A percentile compares a stretch with the other conserved stretches of the same genome.
Evolutionary conservation across 805 yeast species (phyloP).

Genomic region (Yarrowia divulgata): DNA sequence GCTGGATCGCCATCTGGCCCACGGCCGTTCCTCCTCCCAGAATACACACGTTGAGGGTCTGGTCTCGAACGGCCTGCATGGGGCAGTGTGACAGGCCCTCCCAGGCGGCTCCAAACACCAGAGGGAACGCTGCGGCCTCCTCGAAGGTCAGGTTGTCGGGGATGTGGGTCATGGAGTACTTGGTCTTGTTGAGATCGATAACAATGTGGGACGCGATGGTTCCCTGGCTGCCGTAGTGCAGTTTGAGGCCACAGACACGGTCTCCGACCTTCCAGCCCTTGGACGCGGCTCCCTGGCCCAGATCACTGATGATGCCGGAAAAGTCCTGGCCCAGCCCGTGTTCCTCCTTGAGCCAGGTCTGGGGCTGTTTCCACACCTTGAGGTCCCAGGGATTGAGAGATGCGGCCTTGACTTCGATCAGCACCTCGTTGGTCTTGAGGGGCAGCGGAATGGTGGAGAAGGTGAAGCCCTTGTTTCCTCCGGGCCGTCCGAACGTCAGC

Average conservation of each 20-base stretch:
- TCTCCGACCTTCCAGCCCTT: constrained; percentile 61
- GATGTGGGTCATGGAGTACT: constrained; percentile 51
- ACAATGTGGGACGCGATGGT: constrained; percentile 64
- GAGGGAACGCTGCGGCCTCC: constrained; percentile 72
- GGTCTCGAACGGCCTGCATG: constrained; percentile 48
- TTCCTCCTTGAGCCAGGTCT: constrained; percentile 54
- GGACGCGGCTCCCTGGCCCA: constrained; percentile 57
- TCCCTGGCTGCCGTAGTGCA: constrained; percentile 62
- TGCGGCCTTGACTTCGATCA: constrained; percentile 66
- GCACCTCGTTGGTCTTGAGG: constrained; percentile 56
- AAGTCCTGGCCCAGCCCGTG: constrained; percentile 77
- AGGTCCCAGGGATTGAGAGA: constrained; percentile 73
- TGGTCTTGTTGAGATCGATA: constrained; percentile 57
- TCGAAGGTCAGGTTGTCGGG: constrained; percentile 58
- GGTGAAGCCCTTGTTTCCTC: constrained; percentile 51
- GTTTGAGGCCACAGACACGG: constrained; percentile 67
- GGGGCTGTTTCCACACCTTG: constrained; percentile 63
- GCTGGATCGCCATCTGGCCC: constrained; percentile 63
- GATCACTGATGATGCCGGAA: constrained; percentile 63
- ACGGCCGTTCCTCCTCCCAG: constrained; percentile 80
- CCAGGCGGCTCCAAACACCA: constrained; percentile 70
- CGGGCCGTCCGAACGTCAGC: constrained; percentile 42
- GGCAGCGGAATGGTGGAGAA: constrained; percentile 63
- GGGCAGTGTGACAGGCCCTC: constrained; percentile 52
- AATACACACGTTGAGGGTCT: constrained; percentile 55